Evolutionary conservation across 2,329 filamentous ascomycete genomes (phyloP).

Genomic region (Anthostomella pinea): DNA sequence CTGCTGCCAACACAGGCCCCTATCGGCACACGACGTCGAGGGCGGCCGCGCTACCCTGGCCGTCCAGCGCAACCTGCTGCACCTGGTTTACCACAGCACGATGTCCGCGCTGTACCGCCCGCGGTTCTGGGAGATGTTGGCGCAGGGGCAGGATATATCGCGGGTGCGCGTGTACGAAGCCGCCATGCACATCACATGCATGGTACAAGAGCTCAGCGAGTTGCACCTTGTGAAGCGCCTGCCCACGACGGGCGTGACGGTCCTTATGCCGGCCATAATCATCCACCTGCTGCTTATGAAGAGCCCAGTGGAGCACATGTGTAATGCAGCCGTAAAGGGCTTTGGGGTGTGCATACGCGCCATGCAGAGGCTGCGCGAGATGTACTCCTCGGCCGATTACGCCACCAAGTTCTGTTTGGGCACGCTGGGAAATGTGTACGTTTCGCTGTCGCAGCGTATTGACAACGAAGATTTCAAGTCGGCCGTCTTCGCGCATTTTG

Average conservation of each 20-base stretch:
- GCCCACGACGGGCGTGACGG: conserved; percentile 86
- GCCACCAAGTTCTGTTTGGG: conserved; percentile 94
- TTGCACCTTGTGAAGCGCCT: conserved; percentile 74
- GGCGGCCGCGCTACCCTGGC: conserved; percentile 58
- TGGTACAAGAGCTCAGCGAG: conserved; percentile 73
- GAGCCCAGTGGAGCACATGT: conserved; percentile 68
- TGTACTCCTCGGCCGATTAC: conserved; percentile 92
- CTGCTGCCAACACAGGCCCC: conserved; percentile 65
- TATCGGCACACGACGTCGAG: conserved; percentile 53
- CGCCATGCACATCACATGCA: conserved; percentile 79
- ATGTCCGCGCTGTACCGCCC: conserved; percentile 88
- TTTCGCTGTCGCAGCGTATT: conserved; percentile 4
- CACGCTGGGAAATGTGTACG: conserved; percentile 70
- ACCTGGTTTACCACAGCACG: conserved; percentile 93
- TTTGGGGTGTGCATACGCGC: conserved; percentile 93
- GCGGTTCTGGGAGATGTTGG: conserved; percentile 66
- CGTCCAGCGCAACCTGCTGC: conserved; percentile 79
- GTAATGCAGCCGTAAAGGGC: conserved; percentile 70
- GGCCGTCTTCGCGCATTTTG: conserved; percentile 19
- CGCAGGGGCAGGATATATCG: conserved; percentile 77
- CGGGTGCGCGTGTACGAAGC: conserved; percentile 79
- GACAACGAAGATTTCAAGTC: conserved; percentile 16
- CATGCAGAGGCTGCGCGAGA: conserved; percentile 81
- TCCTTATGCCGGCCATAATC: conserved; percentile 87
- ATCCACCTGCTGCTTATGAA: conserved; percentile 93